Evolutionary conservation across 805 yeast species (phyloP).

Genomic region (Saturnispora mendoncae): DNA sequence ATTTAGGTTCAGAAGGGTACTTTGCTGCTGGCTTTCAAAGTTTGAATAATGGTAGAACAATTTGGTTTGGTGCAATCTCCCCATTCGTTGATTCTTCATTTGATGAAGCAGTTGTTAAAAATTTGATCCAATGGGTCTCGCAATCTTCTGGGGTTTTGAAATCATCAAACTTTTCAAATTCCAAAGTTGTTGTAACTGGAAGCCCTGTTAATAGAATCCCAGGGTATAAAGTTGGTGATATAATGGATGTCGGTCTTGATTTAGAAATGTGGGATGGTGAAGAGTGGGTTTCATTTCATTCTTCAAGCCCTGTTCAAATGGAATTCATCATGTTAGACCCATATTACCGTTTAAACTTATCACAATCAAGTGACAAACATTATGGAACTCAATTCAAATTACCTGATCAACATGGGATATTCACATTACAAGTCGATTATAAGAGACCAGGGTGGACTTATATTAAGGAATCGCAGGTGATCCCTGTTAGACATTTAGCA

Average conservation of each 20-base stretch:
- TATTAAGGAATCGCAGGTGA: constrained; percentile 55
- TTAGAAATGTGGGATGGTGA: constrained; percentile 38
- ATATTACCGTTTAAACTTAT: constrained; percentile 70
- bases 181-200: constrained; percentile 32
- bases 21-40: constrained; percentile 74
- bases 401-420: constrained; percentile 97
- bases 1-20: constrained; percentile 71
- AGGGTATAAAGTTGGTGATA: constrained; percentile 69
- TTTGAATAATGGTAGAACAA: constrained; percentile 63
- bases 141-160: constrained; percentile 58
- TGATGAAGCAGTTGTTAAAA: constrained; percentile 33
- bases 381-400: constrained; percentile 52
- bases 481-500: constrained; percentile 87
- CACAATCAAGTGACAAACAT: constrained; percentile 36
- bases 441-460: constrained; percentile 67
- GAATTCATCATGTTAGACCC: constrained; percentile 91
- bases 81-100: constrained; percentile 37
- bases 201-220: constrained; percentile 18
- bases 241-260: constrained; percentile 46
- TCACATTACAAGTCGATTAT: constrained; percentile 74
- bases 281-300: constrained; percentile 59
- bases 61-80: constrained; percentile 70
- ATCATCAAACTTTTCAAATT: constrained; percentile 45
- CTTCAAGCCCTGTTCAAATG: constrained; percentile 52
- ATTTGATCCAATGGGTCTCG: constrained; percentile 62